Percentiles rank a stretch among this genome's conserved stretches.
Conservation (phyloP, 768 basidiomycete genomes). For the Trametes coccinea region DNA sequence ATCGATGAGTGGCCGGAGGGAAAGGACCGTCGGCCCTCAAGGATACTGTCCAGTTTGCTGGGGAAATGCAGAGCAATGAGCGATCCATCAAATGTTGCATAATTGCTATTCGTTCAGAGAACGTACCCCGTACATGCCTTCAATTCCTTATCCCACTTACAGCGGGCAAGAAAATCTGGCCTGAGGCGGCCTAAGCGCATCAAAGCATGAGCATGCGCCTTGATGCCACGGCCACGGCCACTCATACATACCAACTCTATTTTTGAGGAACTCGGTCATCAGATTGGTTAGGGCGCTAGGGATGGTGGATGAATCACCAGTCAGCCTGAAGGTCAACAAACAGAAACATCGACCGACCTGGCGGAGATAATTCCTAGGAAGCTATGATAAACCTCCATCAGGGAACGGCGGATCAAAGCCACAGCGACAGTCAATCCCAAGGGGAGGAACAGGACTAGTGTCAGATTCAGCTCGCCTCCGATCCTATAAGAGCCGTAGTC, state of each 20-base stretch:
- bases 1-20: conserved; percentile 72
- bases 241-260: conserved; percentile 50
- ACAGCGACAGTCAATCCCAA: conserved; percentile 38
- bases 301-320: background rate
- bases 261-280: conserved; percentile 54
- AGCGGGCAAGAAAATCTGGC: conserved; percentile 67
- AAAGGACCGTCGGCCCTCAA: conserved; percentile 61
- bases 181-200: conserved; percentile 45
- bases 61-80: background rate
- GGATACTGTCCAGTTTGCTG: conserved; percentile 38
- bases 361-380: conserved; percentile 48
- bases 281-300: conserved; percentile 47
- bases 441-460: conserved; percentile 50
- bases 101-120: no score
- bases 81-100: background rate
- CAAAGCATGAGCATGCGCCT: background rate
- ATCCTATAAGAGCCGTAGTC: conserved; percentile 39
- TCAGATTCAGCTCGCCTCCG: conserved; percentile 46
- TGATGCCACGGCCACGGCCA: background rate
- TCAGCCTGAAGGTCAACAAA: background rate
- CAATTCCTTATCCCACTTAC: conserved; percentile 54
- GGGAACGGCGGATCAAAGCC: conserved; percentile 45
- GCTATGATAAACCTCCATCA: conserved; percentile 59
- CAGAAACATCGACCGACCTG: conserved; percentile 26
- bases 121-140: conserved; percentile 57